phyloP scores from a whole-genome alignment of 345 rosid species.

The Pelargonium nanum region DNA sequence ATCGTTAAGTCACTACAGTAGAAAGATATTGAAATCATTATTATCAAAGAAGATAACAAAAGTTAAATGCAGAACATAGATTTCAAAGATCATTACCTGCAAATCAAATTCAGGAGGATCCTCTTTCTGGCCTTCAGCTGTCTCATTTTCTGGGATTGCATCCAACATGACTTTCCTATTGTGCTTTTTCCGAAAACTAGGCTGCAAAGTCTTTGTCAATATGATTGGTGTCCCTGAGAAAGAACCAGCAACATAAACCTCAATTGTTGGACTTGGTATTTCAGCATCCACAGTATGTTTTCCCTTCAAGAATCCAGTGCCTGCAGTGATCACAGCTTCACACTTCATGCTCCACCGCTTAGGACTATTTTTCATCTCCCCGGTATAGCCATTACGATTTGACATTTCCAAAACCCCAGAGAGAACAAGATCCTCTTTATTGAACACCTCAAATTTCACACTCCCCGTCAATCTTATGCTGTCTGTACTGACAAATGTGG shows the following conservation, averaged over 20 bases:
- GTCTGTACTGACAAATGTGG: slow-evolving; percentile 83
- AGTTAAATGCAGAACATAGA: neutral
- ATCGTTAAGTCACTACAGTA: neutral
- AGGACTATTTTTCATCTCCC: slow-evolving; percentile 43
- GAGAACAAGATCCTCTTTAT: slow-evolving; percentile 49
- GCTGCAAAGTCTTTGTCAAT: slow-evolving; percentile 65
- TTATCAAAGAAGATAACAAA: neutral
- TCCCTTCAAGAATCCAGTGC: slow-evolving; percentile 58
- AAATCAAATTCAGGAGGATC: slow-evolving; percentile 29
- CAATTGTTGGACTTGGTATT: slow-evolving; percentile 43
- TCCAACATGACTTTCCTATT: slow-evolving; percentile 42
- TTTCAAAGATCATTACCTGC: slow-evolving; percentile 36
- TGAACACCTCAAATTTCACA: slow-evolving; percentile 70
- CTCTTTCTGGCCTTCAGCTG: slow-evolving; percentile 36
- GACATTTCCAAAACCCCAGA: slow-evolving; percentile 70
- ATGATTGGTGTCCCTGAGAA: slow-evolving; percentile 73
- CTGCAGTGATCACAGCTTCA: slow-evolving; percentile 42
- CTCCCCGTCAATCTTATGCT: slow-evolving; percentile 67
- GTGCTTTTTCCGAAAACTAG: slow-evolving; percentile 55
- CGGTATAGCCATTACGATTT: slow-evolving; percentile 34
- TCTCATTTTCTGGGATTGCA: slow-evolving; percentile 68
- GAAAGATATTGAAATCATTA: neutral
- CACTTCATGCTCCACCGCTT: slow-evolving; percentile 74
- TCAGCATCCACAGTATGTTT: slow-evolving; percentile 39
- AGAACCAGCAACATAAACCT: slow-evolving; percentile 77